phyloP scores from a whole-genome alignment of 225 moss, liverwort and hornwort genomes.

The Pseudoscleropodium purum region DNA sequence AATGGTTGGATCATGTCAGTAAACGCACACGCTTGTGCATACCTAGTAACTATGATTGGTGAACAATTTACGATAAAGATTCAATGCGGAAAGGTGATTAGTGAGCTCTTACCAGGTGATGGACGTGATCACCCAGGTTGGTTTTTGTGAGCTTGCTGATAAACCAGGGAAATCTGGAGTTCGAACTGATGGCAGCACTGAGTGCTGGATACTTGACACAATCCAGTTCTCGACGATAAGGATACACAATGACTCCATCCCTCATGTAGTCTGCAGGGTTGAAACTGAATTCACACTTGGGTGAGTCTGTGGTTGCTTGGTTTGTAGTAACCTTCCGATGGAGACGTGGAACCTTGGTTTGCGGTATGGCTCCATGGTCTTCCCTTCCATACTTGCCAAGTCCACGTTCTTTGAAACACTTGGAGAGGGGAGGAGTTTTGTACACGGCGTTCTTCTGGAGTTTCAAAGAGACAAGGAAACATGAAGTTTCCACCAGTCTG shows the following conservation, averaged over 20 bases:
- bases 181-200: background rate
- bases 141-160: background rate
- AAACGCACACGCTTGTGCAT: background rate
- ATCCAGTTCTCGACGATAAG: background rate
- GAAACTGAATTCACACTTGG: background rate
- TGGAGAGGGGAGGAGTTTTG: background rate
- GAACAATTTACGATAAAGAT: background rate
- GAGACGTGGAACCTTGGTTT: background rate
- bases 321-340: background rate
- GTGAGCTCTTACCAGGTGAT: background rate
- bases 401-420: background rate
- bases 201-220: background rate
- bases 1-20: background rate
- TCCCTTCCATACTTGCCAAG: background rate
- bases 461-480: background rate
- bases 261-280: background rate
- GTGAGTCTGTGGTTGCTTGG: background rate
- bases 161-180: background rate
- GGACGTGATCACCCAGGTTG: background rate
- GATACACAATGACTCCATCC: background rate
- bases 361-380: background rate
- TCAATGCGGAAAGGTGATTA: background rate
- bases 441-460: background rate
- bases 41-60: background rate
- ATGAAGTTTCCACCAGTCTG: background rate